Conservation (phyloP, 148 eudicot genomes). For the Polygonum maritimum region DNA sequence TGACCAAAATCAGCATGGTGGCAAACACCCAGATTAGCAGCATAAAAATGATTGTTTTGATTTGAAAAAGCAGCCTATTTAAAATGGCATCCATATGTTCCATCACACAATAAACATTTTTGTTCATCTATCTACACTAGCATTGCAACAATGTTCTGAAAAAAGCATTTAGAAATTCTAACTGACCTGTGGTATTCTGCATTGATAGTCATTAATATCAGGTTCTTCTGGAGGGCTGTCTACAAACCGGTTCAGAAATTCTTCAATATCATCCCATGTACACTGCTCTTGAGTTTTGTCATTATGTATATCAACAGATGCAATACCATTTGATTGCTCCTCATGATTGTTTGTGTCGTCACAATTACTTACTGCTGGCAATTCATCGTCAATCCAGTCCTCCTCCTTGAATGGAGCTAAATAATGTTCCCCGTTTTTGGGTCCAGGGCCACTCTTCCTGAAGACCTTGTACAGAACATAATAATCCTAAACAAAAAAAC, state of each 20-base stretch:
- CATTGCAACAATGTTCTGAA: neutral
- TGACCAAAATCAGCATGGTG: neutral
- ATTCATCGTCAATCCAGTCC: slow-evolving; percentile 72
- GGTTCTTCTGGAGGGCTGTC: slow-evolving; percentile 26
- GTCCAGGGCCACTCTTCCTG: slow-evolving; percentile 95
- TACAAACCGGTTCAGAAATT: slow-evolving; percentile 28
- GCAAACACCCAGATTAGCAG: neutral
- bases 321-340: slow-evolving; percentile 15
- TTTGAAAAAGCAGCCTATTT: neutral
- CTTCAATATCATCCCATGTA: slow-evolving; percentile 31
- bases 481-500: slow-evolving; percentile 24
- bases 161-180: neutral
- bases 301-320: slow-evolving; percentile 10
- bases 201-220: slow-evolving; percentile 14
- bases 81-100: neutral
- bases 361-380: slow-evolving; percentile 12
- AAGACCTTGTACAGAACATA: slow-evolving; percentile 77
- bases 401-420: slow-evolving; percentile 93
- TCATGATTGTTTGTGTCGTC: slow-evolving; percentile 18
- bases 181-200: slow-evolving; percentile 26
- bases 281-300: slow-evolving; percentile 15
- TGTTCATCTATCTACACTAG: neutral
- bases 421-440: slow-evolving; percentile 95
- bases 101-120: neutral
- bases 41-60: neutral